These are phyloP conservation scores for Bacterosira constricta DNA, from an alignment of 108 stramenopile genomes.

Conservation along the genomic window DNA sequence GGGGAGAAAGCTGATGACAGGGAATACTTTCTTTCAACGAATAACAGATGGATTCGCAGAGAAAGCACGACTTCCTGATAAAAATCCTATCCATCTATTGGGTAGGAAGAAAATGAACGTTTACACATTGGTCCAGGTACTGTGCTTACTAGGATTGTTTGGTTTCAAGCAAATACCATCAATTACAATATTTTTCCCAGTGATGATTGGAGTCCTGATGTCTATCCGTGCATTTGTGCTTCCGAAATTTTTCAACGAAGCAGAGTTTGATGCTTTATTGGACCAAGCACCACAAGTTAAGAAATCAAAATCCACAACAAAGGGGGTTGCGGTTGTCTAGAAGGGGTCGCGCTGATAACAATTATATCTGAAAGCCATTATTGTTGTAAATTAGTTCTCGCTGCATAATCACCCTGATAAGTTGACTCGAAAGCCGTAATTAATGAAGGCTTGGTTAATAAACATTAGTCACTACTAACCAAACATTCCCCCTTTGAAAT, in stretches of 20 bases:
- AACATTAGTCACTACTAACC: no score
- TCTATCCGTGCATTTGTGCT: conserved; percentile 75
- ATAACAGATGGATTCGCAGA: conserved; percentile 75
- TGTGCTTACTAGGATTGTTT: conserved; percentile 86
- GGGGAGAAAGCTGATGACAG: conserved; percentile 87
- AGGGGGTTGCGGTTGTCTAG: no score
- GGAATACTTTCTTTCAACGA: conserved; percentile 79
- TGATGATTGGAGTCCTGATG: conserved; percentile 92
- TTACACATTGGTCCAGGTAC: conserved; percentile 68
- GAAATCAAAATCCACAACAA: no score
- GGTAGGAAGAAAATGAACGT: conserved; percentile 76
- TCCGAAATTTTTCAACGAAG: conserved; percentile 81
- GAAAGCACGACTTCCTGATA: conserved; percentile 54
- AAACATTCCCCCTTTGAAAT: no score
- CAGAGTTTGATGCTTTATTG: conserved; percentile 77
- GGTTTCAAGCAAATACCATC: conserved; percentile 86
- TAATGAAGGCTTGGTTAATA: no score
- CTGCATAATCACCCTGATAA: no score
- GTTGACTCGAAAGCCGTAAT: no score
- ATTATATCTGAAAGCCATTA: no score
- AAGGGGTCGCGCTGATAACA: no score
- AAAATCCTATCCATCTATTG: conserved; percentile 74
- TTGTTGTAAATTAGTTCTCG: no score
- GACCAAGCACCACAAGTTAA: conserved; percentile 65
- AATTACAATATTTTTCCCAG: conserved; percentile 96